Conservation (phyloP, 257 asterid genomes). For the Dorcoceras hygrometricum region DNA sequence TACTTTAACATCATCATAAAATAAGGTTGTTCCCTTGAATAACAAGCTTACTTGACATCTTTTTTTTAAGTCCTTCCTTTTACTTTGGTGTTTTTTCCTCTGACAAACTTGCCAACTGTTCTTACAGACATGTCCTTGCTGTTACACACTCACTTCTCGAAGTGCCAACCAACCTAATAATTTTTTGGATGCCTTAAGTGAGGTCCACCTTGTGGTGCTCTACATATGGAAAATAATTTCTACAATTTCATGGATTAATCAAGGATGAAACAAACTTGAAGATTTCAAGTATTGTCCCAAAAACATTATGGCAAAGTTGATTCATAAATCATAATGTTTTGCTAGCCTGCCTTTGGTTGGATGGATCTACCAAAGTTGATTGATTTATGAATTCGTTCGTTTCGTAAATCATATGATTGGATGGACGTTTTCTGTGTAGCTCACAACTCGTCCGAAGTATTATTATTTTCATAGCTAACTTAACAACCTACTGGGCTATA, state of each 20-base stretch:
- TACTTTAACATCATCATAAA: conserved; percentile 27
- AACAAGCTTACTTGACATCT: conserved; percentile 51
- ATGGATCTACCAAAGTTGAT: too few relatives aligned
- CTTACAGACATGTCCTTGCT: conserved; percentile 63
- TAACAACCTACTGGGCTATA: not conserved
- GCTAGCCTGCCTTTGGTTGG: too few relatives aligned
- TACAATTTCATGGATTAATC: too few relatives aligned
- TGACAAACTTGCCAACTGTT: conserved; percentile 86
- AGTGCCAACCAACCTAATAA: conserved; percentile 66
- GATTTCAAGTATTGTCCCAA: too few relatives aligned
- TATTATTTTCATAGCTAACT: too few relatives aligned
- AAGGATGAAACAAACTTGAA: too few relatives aligned
- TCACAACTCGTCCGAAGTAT: too few relatives aligned
- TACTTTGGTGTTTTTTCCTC: conserved; percentile 32
- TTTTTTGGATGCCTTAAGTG: conserved; percentile 37
- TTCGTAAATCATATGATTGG: too few relatives aligned
- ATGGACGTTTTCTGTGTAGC: too few relatives aligned
- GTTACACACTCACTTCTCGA: conserved; percentile 72
- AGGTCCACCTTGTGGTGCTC: conserved; percentile 19
- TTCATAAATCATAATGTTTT: too few relatives aligned
- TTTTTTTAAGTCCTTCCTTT: conserved; percentile 6
- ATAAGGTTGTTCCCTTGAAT: conserved; percentile 80
- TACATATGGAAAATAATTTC: not conserved
- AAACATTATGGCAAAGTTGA: too few relatives aligned
- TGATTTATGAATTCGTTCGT: too few relatives aligned